Evolutionary conservation across 2,329 filamentous ascomycete genomes (phyloP).

Genomic region (Fusarium dlaminii): DNA sequence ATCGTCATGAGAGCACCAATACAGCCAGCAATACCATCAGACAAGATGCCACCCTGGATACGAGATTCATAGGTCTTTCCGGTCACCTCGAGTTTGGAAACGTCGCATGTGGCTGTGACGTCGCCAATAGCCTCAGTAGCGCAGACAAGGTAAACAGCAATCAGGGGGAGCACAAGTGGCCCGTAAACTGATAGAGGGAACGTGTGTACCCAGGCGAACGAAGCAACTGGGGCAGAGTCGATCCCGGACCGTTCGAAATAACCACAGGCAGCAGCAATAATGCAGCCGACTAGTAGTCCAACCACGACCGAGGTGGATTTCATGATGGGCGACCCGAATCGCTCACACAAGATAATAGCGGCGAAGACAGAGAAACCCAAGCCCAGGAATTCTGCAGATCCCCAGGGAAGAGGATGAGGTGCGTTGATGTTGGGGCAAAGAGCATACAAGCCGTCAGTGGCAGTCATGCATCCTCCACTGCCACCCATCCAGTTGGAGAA

Average conservation of each 20-base stretch:
- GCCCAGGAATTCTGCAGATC: conserved; percentile 78
- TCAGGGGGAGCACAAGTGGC: conserved; percentile 75
- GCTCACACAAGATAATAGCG: conserved; percentile 82
- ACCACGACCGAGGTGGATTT: conserved; percentile 81
- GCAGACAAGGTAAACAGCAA: conserved; percentile 76
- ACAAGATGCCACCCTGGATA: conserved; percentile 81
- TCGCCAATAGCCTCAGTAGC: conserved; percentile 84
- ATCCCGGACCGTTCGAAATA: conserved; percentile 83
- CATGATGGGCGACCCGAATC: conserved; percentile 86
- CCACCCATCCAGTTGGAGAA: conserved; percentile 85
- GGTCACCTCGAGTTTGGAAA: conserved; percentile 78
- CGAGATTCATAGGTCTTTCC: conserved; percentile 77
- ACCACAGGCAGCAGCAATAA: conserved; percentile 79
- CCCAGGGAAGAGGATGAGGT: conserved; percentile 80
- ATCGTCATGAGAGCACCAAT: conserved; percentile 81
- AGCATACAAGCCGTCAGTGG: conserved; percentile 65
- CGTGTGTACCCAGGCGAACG: conserved; percentile 82
- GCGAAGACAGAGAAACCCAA: conserved; percentile 83
- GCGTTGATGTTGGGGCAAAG: conserved; percentile 74
- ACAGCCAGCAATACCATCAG: conserved; percentile 80
- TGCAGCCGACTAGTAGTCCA: conserved; percentile 78
- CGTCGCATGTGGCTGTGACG: conserved; percentile 83
- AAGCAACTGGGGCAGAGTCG: conserved; percentile 73
- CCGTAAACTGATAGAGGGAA: conserved; percentile 78
- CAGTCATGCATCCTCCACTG: conserved; percentile 64